Evolutionary conservation across 2,329 filamentous ascomycete genomes (phyloP), one percentile per base, ranked within the genome.

Genomic region (Aureobasidium sp.): DNA sequence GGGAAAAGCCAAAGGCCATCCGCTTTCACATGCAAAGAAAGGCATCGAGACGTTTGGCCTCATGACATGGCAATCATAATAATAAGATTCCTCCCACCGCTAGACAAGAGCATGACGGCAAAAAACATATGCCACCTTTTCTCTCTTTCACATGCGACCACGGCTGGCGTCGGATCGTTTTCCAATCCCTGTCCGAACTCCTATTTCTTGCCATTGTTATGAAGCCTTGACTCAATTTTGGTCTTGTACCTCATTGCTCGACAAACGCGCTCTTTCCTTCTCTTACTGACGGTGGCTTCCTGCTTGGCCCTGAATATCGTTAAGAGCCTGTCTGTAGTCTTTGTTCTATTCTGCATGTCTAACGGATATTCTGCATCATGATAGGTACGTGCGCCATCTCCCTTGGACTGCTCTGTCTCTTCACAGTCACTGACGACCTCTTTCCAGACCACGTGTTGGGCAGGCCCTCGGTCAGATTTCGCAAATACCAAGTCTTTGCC

Each of bases 401-500:
- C 22, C 12, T 14, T 11, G 17, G 10, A 19, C 19, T 19, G 12
- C 27, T 7, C 16, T 16, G n/a, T n/a, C 29, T 35, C 21, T 14
- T 27, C 17, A 5, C 16, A 8, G 45, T 11, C 1, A 25, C 35
- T 50, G 22, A 51, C 12, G 14, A 12, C 11, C 21, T 29, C 2
- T 37, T 11, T 24, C 45, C 50, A 83, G 91, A 97, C 71, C 91
- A 97, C 76, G 86, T 96, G 54, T 77, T 97, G 44, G 91, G 91
- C 58, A 84, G 89, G 59, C 91, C 91, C 29, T 96, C 90, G 56
- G 83, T 87, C 64, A 88, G 91, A 73, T 95, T 94, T 64, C 83
- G 91, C 59, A 89, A 94, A 64, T 84, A 94, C 47, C 91, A 97
- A 70, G 90, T 98, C 61, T 80, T 97, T 60, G 85, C 86, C 19